Conservation (phyloP, 768 basidiomycete genomes). For the Chlorophyllum brunneum region DNA sequence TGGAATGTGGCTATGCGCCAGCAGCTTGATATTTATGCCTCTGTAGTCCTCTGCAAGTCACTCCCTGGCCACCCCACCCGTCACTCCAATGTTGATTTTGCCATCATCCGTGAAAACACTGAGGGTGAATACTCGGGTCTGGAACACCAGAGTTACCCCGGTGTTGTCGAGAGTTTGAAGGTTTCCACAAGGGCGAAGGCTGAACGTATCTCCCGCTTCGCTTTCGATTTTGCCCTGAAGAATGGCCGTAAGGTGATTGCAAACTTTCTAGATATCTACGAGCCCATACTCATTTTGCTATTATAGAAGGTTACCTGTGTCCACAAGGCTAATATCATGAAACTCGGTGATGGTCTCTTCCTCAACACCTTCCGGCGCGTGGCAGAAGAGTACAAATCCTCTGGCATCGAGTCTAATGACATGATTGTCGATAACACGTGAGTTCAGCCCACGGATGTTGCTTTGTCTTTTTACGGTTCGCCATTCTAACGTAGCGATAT, state of each 20-base stretch:
- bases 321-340: slow-evolving; percentile 99
- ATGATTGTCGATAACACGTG: slow-evolving; percentile 99
- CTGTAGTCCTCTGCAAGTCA: slow-evolving; percentile 97
- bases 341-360: slow-evolving; percentile 98
- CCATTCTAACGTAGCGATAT: slow-evolving; percentile 12
- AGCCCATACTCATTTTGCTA: background rate
- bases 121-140: slow-evolving; percentile 99
- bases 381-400: slow-evolving; percentile 92
- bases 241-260: slow-evolving; percentile 86
- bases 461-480: background rate
- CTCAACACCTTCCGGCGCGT: slow-evolving; percentile 95
- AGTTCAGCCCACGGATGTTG: slow-evolving; percentile 25
- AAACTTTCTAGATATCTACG: too few species aligned
- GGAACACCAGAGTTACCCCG: slow-evolving; percentile 97
- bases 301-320: slow-evolving; percentile 96
- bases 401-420: slow-evolving; percentile 90
- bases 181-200: slow-evolving; percentile 94
- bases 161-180: slow-evolving; percentile 97
- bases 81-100: slow-evolving; percentile 96
- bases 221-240: slow-evolving; percentile 98
- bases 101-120: slow-evolving; percentile 99
- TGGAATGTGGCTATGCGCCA: slow-evolving; percentile 99
- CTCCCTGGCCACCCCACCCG: slow-evolving; percentile 94
- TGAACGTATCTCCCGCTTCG: slow-evolving; percentile 94
- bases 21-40: slow-evolving; percentile 98